These are phyloP conservation scores for Lineolata rhizophorae DNA, from an alignment of 495 filamentous ascomycete genomes.

Conservation along the genomic window DNA sequence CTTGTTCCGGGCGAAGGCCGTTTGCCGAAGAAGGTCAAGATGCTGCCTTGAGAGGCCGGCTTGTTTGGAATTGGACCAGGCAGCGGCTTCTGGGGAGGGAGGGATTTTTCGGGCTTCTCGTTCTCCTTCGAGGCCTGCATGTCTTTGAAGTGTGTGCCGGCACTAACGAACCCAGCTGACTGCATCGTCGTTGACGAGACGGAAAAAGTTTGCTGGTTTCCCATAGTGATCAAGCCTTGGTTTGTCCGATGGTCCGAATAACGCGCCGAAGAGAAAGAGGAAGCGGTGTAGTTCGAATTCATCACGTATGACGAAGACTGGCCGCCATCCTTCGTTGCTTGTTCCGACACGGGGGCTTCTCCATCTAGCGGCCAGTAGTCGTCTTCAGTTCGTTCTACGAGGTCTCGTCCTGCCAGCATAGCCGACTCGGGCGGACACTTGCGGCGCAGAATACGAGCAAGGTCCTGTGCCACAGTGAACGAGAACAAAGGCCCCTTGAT, in stretches of 20 bases:
- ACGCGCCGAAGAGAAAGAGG: background rate
- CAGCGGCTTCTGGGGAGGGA: background rate
- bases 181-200: background rate
- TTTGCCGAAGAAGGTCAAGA: background rate
- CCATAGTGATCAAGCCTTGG: background rate
- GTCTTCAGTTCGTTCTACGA: constrained; percentile 31
- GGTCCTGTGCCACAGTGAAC: constrained; percentile 29
- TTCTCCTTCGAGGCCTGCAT: background rate
- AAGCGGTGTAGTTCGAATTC: background rate
- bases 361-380: constrained; percentile 41
- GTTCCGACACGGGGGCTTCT: constrained; percentile 7
- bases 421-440: constrained; percentile 25
- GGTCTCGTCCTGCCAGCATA: constrained; percentile 5
- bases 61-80: background rate
- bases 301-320: too few relatives aligned
- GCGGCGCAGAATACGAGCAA: constrained; percentile 41
- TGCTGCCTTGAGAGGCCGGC: background rate
- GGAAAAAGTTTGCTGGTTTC: background rate
- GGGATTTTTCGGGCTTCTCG: background rate
- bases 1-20: too few relatives aligned
- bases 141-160: background rate
- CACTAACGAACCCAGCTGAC: background rate
- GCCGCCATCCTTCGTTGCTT: background rate
- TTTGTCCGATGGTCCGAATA: background rate
- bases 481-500: constrained; percentile 33